Evolutionary conservation across 2,329 filamentous ascomycete genomes (phyloP).

Genomic region (Stemphylium vesicarium): DNA sequence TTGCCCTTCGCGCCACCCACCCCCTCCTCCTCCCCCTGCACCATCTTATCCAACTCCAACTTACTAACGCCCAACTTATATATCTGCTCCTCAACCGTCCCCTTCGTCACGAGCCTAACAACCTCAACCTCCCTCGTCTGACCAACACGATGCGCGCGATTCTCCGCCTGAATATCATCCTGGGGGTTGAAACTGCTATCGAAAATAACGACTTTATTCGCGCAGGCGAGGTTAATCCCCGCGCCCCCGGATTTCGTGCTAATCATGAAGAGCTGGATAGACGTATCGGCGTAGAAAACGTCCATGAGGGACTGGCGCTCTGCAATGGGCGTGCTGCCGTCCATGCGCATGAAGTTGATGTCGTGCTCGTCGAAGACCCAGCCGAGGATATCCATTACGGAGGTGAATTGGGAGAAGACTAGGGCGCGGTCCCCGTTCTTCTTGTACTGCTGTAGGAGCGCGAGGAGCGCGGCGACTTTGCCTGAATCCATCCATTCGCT

Average conservation of each 20-base stretch:
- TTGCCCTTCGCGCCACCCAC: constrained; percentile 10
- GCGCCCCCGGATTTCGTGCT: constrained; percentile 95
- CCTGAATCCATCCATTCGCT: constrained; percentile 76
- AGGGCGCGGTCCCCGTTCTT: constrained; percentile 84
- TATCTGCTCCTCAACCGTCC: constrained; percentile 92
- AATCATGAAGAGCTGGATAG: constrained; percentile 88
- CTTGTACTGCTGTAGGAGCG: constrained; percentile 75
- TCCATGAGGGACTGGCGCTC: constrained; percentile 89
- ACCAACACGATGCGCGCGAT: constrained; percentile 92
- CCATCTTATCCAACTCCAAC: constrained; percentile 81
- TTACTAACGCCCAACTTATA: constrained; percentile 91
- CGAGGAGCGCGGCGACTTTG: constrained; percentile 81
- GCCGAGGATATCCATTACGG: constrained; percentile 88
- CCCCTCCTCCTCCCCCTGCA: constrained; percentile 66
- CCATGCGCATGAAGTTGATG: constrained; percentile 83
- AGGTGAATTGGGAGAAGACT: constrained; percentile 92
- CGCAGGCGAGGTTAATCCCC: constrained; percentile 92
- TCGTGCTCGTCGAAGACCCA: constrained; percentile 75
- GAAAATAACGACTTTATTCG: constrained; percentile 98
- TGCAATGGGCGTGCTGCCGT: constrained; percentile 81
- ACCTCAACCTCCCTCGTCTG: constrained; percentile 92
- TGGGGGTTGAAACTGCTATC: constrained; percentile 98
- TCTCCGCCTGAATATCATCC: constrained; percentile 97
- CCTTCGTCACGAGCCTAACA: constrained; percentile 77
- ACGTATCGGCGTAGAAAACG: constrained; percentile 75